Evolutionary conservation across 140 eudicot genomes (phyloP).

Genomic region (Ambrosia hybrid): DNA sequence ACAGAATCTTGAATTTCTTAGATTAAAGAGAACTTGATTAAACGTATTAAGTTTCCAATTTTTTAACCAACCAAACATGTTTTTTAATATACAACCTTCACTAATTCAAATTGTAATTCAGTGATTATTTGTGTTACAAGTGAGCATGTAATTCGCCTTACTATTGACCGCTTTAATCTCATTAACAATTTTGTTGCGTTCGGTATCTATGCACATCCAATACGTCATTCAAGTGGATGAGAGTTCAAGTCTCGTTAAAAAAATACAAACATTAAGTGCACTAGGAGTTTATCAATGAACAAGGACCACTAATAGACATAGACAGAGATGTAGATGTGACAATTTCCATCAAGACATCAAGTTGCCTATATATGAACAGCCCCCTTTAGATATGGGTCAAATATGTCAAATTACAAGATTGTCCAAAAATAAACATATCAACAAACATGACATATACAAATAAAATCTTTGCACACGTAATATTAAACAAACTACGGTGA

Average conservation of each 20-base stretch:
- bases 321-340: neutral
- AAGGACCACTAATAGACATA: neutral
- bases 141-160: neutral
- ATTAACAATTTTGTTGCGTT: neutral
- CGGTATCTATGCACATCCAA: neutral
- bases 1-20: too few species aligned
- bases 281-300: neutral
- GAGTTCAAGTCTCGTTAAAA: neutral
- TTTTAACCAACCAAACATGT: neutral
- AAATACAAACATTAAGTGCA: neutral
- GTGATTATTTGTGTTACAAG: neutral
- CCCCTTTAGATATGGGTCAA: neutral
- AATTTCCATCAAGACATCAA: conserved; percentile 13
- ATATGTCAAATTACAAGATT: neutral
- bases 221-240: neutral
- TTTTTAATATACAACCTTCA: too few species aligned
- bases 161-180: neutral
- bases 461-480: neutral
- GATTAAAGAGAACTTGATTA: too few species aligned
- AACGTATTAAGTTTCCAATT: too few species aligned
- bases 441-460: conserved; percentile 1
- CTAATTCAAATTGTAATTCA: too few species aligned
- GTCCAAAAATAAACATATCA: neutral
- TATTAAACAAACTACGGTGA: neutral
- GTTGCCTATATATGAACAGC: neutral